Evolutionary conservation across 148 eudicot genomes (phyloP), one percentile per base, ranked within the genome.

Genomic region (Amaranthus hypochondriacus): DNA sequence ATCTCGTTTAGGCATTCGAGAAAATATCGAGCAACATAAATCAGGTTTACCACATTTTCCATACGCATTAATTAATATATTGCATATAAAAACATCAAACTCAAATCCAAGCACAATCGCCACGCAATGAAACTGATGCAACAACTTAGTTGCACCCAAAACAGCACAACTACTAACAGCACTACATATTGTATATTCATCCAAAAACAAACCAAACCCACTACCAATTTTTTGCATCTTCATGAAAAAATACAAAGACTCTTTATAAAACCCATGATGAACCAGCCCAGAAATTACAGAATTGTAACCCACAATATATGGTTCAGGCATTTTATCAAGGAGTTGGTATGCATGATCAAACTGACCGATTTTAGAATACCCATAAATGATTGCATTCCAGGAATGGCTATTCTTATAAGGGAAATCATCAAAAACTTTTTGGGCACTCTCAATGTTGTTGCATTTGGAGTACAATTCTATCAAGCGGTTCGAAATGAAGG

Each of bases 281-380:
- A 79, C 59, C 62, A 87, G 78, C 6, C 93, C 84, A 2, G 88
- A 87, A 67, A 91, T 73, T 6, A 91, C 62, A n/a, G 88, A 75
- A 70, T 86, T 91, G 62, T 86, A 87, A 66, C 80, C 83, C 6
- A 91, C 89, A 57, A 86, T 66, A 69, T 86, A 75, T 74, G 80
- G 91, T 77, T 80, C 83, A 71, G 93, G 89, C 88, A 87, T 84
- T 87, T 83, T 71, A 42, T 83, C 89, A 59, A 91, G 80, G 93
- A 91, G 72, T 39, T 80, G 69, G 78, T 18, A 73, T 50, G 89
- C 93, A 7, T 14, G 57, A 8, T 63, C 73, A 28, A 91, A 73
- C 4, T 46, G 73, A 50, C 88, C 88, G 76, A 51, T 76, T 74
- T 69, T 72, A 8, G 76, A 76, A 57, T 77, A 82, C 60, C 88